Percentiles rank a stretch among this genome's conserved stretches.
Conservation (phyloP, 2,329 filamentous ascomycete genomes). For the Trichophyton rubrum region DNA sequence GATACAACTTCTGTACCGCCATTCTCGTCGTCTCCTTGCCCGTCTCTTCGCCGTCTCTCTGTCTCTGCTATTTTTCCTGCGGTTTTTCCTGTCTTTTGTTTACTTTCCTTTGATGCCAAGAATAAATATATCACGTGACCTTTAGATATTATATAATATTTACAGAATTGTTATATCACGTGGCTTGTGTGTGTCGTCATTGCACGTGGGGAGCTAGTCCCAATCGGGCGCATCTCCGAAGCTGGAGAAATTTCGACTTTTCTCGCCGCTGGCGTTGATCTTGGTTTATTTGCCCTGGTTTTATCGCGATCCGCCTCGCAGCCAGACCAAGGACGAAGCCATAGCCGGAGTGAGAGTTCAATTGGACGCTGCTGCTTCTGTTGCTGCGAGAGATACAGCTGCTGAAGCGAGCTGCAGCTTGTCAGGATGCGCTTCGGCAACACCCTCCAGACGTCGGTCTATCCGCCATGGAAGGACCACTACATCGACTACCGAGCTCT, state of each 20-base stretch:
- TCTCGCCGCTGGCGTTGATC: neutral
- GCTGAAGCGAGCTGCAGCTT: neutral
- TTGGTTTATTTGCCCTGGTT: neutral
- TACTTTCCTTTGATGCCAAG: neutral
- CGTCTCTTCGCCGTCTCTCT: too few species aligned
- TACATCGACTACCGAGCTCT: conserved; percentile 96
- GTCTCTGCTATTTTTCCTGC: neutral
- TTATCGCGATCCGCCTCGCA: too few species aligned
- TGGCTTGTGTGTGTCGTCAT: neutral
- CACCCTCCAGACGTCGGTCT: conserved; percentile 67
- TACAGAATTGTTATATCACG: neutral
- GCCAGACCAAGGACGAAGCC: too few species aligned
- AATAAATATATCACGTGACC: neutral
- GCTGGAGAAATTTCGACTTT: neutral
- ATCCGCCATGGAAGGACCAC: conserved; percentile 78
- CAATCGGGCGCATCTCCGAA: neutral
- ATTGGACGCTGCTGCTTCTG: too few species aligned
- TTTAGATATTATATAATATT: neutral
- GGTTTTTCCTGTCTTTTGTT: neutral
- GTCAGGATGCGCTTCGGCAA: conserved; percentile 78
- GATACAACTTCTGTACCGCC: conserved; percentile 62
- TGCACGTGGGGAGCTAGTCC: conserved; percentile 1
- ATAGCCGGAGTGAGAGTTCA: too few species aligned
- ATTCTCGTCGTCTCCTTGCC: conserved; percentile 26
- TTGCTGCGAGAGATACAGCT: neutral